phyloP scores from a whole-genome alignment of 345 rosid genomes.

The Eucalyptus sp. region DNA sequence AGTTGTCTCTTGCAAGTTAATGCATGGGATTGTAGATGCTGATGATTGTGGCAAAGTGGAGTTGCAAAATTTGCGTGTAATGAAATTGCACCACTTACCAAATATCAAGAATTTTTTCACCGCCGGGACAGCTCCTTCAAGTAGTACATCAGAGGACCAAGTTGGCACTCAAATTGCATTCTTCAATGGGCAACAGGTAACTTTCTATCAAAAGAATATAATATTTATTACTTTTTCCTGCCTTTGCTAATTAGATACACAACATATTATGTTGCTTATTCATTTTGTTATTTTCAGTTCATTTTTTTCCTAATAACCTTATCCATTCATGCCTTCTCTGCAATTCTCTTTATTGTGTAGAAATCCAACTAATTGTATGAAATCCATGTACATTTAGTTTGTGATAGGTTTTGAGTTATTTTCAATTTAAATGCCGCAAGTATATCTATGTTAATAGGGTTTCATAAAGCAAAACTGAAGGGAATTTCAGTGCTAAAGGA shows the following conservation, averaged over 20 bases:
- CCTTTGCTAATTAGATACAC: neutral
- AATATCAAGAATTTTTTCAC: neutral
- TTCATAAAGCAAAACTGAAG: too few species aligned
- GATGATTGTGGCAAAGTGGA: neutral
- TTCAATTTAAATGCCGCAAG: too few species aligned
- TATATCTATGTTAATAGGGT: rapidly evolving
- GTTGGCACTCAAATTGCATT: neutral
- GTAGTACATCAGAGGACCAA: rapidly evolving
- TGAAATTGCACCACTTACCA: rapidly evolving
- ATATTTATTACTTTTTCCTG: too few species aligned
- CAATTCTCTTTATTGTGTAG: neutral
- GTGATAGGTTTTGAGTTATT: too few species aligned
- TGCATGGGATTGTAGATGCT: rapidly evolving
- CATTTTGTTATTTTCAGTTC: neutral
- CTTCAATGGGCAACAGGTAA: neutral
- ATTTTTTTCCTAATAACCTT: neutral
- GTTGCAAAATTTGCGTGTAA: neutral
- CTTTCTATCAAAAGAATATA: neutral
- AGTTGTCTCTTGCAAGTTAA: rapidly evolving
- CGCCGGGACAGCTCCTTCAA: rapidly evolving
- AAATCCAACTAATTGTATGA: too few species aligned
- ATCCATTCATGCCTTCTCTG: neutral
- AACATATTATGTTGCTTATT: neutral
- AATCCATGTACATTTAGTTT: too few species aligned
- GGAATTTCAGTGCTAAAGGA: too few species aligned